A percentile compares a stretch with the other conserved stretches of the same genome.
Conservation (phyloP, 306 rosid species). For the Begonia fuchsioides region DNA sequence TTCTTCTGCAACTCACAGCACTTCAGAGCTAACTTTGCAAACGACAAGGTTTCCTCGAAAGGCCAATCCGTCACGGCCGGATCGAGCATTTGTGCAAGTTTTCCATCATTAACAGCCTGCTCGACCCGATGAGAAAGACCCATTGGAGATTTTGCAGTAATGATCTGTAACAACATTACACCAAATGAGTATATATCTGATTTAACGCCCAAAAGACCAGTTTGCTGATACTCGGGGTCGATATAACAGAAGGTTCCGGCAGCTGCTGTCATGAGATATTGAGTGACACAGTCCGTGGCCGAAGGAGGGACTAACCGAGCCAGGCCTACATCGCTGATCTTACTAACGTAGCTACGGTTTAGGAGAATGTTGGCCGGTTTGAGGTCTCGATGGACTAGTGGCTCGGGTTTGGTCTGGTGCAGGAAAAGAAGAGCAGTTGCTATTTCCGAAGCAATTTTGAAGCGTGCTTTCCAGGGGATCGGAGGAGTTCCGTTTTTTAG, state of each 20-base stretch:
- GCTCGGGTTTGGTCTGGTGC: slow-evolving; percentile 67
- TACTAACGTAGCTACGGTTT: slow-evolving; percentile 44
- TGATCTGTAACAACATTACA: slow-evolving; percentile 49
- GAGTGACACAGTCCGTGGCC: slow-evolving; percentile 37
- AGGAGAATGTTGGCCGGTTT: slow-evolving; percentile 85
- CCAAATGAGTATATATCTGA: slow-evolving; percentile 83
- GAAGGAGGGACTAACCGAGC: slow-evolving; percentile 74
- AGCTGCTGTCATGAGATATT: slow-evolving; percentile 61
- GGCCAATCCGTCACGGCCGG: slow-evolving; percentile 61
- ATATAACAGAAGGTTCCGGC: slow-evolving; percentile 97
- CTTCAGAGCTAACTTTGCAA: slow-evolving; percentile 49
- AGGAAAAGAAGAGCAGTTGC: slow-evolving; percentile 76
- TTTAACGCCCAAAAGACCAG: slow-evolving; percentile 76
- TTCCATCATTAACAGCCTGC: slow-evolving; percentile 29
- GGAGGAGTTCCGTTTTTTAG: slow-evolving; percentile 38
- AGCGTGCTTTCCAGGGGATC: slow-evolving; percentile 52
- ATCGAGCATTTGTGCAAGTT: slow-evolving; percentile 39
- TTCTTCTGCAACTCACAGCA: slow-evolving; percentile 75
- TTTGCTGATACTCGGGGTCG: slow-evolving; percentile 88
- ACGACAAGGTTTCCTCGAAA: slow-evolving; percentile 31
- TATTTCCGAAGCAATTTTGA: slow-evolving; percentile 60
- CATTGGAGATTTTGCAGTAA: slow-evolving; percentile 65
- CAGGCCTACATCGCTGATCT: slow-evolving; percentile 73
- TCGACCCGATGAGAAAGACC: slow-evolving; percentile 54
- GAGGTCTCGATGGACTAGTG: slow-evolving; percentile 76